These are phyloP conservation scores for Mycena rosella DNA, from an alignment of 768 basidiomycete genomes.

Conservation along the genomic window DNA sequence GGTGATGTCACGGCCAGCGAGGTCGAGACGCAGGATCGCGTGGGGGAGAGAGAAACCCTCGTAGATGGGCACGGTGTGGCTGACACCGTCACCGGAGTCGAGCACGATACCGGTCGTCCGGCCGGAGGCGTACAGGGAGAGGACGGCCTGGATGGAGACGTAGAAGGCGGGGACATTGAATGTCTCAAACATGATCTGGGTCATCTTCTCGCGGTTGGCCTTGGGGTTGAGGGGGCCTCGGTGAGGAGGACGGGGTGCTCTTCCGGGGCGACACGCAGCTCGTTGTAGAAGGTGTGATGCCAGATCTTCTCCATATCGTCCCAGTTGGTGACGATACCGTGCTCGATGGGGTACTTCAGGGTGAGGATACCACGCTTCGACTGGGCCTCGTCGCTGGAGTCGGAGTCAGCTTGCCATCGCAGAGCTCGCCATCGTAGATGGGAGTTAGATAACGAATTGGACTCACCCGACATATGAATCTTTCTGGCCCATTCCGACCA, in stretches of 20 bases:
- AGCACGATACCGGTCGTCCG: conserved; percentile 82
- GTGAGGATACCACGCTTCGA: conserved; percentile 82
- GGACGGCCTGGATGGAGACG: conserved; percentile 78
- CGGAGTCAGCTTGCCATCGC: conserved; percentile 38
- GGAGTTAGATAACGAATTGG: too few species aligned
- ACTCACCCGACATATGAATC: conserved; percentile 80
- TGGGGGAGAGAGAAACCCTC: conserved; percentile 78
- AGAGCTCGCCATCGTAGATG: too few species aligned
- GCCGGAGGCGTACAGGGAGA: conserved; percentile 77
- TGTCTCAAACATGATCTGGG: conserved; percentile 85
- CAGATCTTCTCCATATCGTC: conserved; percentile 41
- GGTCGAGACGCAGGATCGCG: conserved; percentile 76
- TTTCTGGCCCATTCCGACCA: conserved; percentile 86
- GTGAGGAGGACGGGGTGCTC: conserved; percentile 81
- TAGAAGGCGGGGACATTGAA: conserved; percentile 82
- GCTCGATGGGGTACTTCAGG: conserved; percentile 78
- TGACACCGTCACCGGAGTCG: conserved; percentile 82
- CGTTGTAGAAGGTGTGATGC: conserved; percentile 79
- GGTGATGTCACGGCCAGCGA: conserved; percentile 76
- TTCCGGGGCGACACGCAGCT: conserved; percentile 79
- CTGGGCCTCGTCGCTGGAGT: conserved; percentile 74
- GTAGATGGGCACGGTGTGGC: conserved; percentile 81
- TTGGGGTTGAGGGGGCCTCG: conserved; percentile 82
- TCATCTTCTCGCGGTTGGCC: conserved; percentile 80
- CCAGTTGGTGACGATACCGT: conserved; percentile 39